Conservation (phyloP, 164 flowering plant species). For the Berberis vulgaris region DNA sequence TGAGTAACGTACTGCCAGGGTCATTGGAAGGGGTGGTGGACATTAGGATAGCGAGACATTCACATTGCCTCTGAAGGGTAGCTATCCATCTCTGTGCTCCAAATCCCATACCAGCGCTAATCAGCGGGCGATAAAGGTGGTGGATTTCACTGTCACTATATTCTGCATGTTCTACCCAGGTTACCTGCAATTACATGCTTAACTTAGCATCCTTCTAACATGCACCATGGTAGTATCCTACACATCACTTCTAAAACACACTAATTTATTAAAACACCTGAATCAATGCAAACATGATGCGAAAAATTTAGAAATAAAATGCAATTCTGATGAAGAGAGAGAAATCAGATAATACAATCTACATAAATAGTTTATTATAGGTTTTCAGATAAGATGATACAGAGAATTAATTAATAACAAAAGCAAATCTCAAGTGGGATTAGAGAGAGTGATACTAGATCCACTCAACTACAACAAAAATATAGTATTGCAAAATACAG, state of each 20-base stretch:
- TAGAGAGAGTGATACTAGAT: no score
- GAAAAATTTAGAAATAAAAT: no score
- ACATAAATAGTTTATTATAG: no score
- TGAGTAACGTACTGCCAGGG: slow-evolving; percentile 7
- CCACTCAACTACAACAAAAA: no score
- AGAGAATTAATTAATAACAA: no score
- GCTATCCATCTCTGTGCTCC: slow-evolving; percentile 96
- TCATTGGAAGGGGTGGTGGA: slow-evolving; percentile 60
- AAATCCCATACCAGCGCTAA: slow-evolving; percentile 81
- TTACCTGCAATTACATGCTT: slow-evolving; percentile 44
- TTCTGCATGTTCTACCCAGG: slow-evolving; percentile 97
- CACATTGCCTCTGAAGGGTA: slow-evolving; percentile 84
- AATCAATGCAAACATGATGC: no score
- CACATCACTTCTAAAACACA: neutral
- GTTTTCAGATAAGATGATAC: no score
- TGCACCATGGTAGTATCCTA: neutral
- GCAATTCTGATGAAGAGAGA: no score
- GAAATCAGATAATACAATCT: no score
- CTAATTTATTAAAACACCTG: no score
- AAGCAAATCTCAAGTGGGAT: no score
- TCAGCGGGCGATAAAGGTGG: slow-evolving; percentile 67
- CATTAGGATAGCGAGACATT: slow-evolving; percentile 90
- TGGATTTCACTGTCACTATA: slow-evolving; percentile 71
- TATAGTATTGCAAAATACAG: neutral
- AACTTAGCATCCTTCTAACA: neutral